Evolutionary conservation across 768 basidiomycete genomes (phyloP).

Genomic region (Amanita jacksonii): DNA sequence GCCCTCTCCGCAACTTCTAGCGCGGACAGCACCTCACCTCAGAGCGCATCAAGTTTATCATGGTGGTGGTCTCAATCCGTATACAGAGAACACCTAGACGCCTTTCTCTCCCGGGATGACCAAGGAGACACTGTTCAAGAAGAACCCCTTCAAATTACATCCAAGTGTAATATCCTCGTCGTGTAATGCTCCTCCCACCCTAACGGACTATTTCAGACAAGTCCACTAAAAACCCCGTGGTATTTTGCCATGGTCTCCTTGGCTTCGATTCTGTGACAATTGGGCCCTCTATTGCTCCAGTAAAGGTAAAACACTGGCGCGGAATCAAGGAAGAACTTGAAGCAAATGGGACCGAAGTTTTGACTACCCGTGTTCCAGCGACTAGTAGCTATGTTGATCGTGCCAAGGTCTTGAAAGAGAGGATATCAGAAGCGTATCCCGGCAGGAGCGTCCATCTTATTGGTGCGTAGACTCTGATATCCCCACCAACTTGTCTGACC

Average conservation of each 20-base stretch:
- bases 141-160: constrained; percentile 28
- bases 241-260: constrained; percentile 93
- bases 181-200: not conserved
- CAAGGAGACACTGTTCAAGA: constrained; percentile 36
- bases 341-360: constrained; percentile 78
- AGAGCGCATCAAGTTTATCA: constrained; percentile 15
- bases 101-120: constrained; percentile 44
- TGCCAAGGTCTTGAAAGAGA: constrained; percentile 81
- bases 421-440: constrained; percentile 71
- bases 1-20: constrained; percentile 9
- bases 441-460: constrained; percentile 85
- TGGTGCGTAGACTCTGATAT: constrained; percentile 27
- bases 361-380: constrained; percentile 91
- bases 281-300: constrained; percentile 62
- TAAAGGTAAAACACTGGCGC: constrained; percentile 93
- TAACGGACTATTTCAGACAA: constrained; percentile 39
- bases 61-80: constrained; percentile 50
- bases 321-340: constrained; percentile 92
- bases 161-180: constrained; percentile 46
- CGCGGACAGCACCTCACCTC: constrained; percentile 8
- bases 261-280: constrained; percentile 84
- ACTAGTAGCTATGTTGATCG: constrained; percentile 83
- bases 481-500: constrained; percentile 7
- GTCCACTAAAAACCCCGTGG: constrained; percentile 73
- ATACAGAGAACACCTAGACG: constrained; percentile 29